Base-by-base conservation (phyloP, 192 early-diverging fungal genomes). In the Coemansia sp. region DNA sequence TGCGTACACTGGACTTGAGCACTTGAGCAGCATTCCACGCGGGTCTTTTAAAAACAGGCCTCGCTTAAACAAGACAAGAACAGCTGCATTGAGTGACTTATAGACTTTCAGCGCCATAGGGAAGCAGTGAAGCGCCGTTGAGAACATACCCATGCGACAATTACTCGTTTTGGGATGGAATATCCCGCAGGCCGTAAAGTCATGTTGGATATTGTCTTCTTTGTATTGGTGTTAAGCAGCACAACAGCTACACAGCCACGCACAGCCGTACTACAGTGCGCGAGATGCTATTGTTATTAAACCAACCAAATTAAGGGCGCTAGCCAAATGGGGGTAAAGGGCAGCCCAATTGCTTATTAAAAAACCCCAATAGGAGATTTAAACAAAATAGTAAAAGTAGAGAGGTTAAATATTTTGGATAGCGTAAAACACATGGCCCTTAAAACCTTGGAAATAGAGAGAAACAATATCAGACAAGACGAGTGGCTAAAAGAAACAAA, bases 271-370 rank as follows among this genome's bases (percentile, higher is more conserved):
- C 57, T 91, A 88, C 35, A 86, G 35, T 2, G 85, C 85, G 34
- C 89, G 79, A 8, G 89, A 87, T 23, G 86, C 76, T 36, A 89
- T 59, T n/a, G n/a, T n/a, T n/a, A n/a, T n/a, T n/a, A n/a, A n/a
- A n/a, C n/a, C n/a, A n/a, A n/a, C n/a, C n/a, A n/a, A n/a, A n/a
- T n/a, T n/a, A n/a, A n/a, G n/a, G n/a, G n/a, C n/a, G n/a, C n/a
- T n/a, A n/a, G n/a, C n/a, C n/a, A n/a, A n/a, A n/a, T n/a, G n/a
- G n/a, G n/a, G n/a, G n/a, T n/a, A n/a, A n/a, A n/a, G n/a, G n/a
- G n/a, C n/a, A n/a, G n/a, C n/a, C n/a, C n/a, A n/a, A n/a, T n/a
- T n/a, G n/a, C n/a, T n/a, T n/a, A n/a, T n/a, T n/a, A n/a, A n/a
- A n/a, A n/a, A n/a, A n/a, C n/a, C n/a, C n/a, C n/a, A n/a, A n/a